phyloP scores from a whole-genome alignment of 305 asterid genomes.

The Withania somnifera region DNA sequence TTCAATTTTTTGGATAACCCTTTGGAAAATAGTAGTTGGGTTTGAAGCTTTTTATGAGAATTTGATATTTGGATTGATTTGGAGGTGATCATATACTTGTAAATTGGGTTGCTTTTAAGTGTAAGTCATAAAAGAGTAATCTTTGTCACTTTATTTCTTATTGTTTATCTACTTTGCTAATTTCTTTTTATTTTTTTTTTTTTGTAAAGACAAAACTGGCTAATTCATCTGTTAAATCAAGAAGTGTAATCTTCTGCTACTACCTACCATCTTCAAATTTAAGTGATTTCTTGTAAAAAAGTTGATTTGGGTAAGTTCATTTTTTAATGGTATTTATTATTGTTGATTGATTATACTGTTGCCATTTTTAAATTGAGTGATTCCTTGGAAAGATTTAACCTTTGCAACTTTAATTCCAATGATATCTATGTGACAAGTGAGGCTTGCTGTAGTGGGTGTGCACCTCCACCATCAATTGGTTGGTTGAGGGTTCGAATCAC shows the following conservation, averaged over 20 bases:
- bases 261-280: too few species aligned
- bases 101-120: slow-evolving; percentile 37
- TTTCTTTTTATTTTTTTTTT: not conserved
- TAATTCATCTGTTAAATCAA: not conserved
- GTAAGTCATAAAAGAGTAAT: slow-evolving; percentile 30
- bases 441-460: too few species aligned
- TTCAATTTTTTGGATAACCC: not conserved
- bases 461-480: too few species aligned
- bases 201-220: not conserved
- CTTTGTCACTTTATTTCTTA: not conserved
- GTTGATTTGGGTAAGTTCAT: too few species aligned
- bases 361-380: not conserved
- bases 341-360: too few species aligned
- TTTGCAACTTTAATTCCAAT: not conserved
- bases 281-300: not conserved
- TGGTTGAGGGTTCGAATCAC: too few species aligned
- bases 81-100: slow-evolving; percentile 19
- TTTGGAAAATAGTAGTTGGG: not conserved
- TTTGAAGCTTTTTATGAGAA: not conserved
- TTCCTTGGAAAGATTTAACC: not conserved
- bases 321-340: too few species aligned
- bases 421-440: not conserved
- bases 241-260: slow-evolving; percentile 11
- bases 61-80: slow-evolving; percentile 16
- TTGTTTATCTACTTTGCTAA: not conserved